These are phyloP conservation scores for Nemania sp. DNA, from an alignment of 2,329 filamentous ascomycete genomes.

Conservation along the genomic window DNA sequence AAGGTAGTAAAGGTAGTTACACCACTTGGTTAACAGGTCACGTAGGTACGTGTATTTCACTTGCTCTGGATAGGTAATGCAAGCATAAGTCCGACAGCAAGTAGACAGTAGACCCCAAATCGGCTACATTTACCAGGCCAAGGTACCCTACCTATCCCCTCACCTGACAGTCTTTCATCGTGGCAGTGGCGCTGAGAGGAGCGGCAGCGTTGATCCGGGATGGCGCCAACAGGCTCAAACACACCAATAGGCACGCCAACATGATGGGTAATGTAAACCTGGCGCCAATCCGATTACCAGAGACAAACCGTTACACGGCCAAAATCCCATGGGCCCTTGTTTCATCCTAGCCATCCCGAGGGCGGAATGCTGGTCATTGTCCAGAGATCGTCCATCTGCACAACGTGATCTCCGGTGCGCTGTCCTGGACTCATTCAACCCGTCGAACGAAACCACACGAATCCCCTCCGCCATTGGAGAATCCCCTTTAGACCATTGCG, in stretches of 20 bases:
- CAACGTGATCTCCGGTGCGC: slow-evolving; percentile 33
- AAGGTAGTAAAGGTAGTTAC: background rate
- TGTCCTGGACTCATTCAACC: slow-evolving; percentile 34
- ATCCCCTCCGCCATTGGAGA: slow-evolving; percentile 19
- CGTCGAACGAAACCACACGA: slow-evolving; percentile 23
- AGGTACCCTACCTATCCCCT: slow-evolving; percentile 12
- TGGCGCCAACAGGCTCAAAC: slow-evolving; percentile 25
- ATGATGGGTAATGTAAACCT: slow-evolving; percentile 19
- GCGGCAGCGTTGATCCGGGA: slow-evolving; percentile 34
- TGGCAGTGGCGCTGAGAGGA: slow-evolving; percentile 20
- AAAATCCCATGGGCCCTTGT: slow-evolving; percentile 32
- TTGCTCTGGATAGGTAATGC: background rate
- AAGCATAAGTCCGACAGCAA: slow-evolving; percentile 8
- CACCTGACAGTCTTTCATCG: slow-evolving; percentile 24
- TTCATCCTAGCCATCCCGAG: slow-evolving; percentile 34
- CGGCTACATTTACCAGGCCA: slow-evolving; percentile 4
- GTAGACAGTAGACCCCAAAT: background rate
- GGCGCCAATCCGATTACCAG: slow-evolving; percentile 28
- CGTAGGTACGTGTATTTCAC: background rate
- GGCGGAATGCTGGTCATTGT: slow-evolving; percentile 24
- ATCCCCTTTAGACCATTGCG: slow-evolving; percentile 4
- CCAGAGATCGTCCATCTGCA: slow-evolving; percentile 29
- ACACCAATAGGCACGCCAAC: slow-evolving; percentile 16
- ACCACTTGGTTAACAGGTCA: background rate
- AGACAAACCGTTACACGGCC: slow-evolving; percentile 32